Base-by-base conservation (phyloP, 768 basidiomycete species). In the Termitomyces sp. region DNA sequence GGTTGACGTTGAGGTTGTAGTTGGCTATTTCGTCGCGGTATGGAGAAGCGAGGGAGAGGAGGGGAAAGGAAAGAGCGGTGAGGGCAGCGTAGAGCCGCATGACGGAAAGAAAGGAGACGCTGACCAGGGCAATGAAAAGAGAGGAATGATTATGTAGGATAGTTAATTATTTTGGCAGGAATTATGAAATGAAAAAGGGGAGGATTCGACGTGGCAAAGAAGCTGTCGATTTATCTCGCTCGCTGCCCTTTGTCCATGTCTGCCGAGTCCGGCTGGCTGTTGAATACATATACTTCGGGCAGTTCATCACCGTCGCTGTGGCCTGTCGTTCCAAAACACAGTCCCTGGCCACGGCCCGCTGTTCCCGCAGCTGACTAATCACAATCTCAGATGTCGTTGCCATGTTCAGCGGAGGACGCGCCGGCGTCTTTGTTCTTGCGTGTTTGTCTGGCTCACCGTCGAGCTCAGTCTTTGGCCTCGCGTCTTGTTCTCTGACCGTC, bases 1-100 rank as follows among this genome's bases (percentile, higher is more conserved):
- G 76, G 74, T 91, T 92, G 66, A 78, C 66, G 72, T 95, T 94
- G 71, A 94, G 73, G 70, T 95, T 94, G 77, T 86, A 93, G 65
- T 83, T 77, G 41, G 76, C 74, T 62, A 92, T 82, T 66, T 86
- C 80, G 5, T 82, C 79, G 26, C 81, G 76, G 66, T 87, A 94
- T 0, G 89, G 90, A 10, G 88, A 85, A 2, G 88, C 84, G 46
- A 62, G 50, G 50, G 75, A 79, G 60, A 75, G 66, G 41, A 71
- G 63, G 33, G 73, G 63, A 52, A 74, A 60, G 55, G 77, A 64
- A 61, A 79, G 64, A 73, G 69, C 64, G 64, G 74, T 60, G 58
- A 82, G 66, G 64, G 80, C 72, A 73, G 78, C 69, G 57, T 72
- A 64, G 63, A 83, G 74, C 78, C 80, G 79, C 81, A 83, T 82